phyloP scores from a whole-genome alignment of 2,329 filamentous ascomycete genomes.

The Scortechinia acanthostroma region DNA sequence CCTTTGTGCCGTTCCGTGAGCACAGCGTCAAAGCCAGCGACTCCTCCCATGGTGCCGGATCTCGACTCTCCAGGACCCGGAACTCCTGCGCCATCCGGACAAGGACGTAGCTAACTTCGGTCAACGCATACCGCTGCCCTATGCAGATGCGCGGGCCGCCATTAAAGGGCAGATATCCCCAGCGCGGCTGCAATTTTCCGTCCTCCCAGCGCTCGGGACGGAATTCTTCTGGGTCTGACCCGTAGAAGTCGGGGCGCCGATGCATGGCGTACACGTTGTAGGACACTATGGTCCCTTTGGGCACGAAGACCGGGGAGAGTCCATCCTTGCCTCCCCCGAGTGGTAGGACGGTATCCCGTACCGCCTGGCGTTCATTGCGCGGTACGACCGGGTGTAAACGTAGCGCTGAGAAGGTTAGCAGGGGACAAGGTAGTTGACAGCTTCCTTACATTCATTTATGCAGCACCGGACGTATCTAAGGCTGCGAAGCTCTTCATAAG shows the following conservation, averaged over 20 bases:
- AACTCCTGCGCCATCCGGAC: constrained; percentile 22
- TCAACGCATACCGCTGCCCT: constrained; percentile 26
- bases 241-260: constrained; percentile 28
- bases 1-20: too few relatives aligned
- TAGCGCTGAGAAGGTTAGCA: too few relatives aligned
- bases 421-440: too few relatives aligned
- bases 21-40: too few relatives aligned
- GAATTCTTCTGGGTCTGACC: constrained; percentile 21
- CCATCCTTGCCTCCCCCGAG: constrained; percentile 22
- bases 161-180: constrained; percentile 27
- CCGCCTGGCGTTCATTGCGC: constrained; percentile 41
- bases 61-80: not conserved
- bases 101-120: constrained; percentile 20
- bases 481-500: constrained; percentile 37
- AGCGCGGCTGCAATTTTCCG: constrained; percentile 11
- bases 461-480: constrained; percentile 47
- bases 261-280: constrained; percentile 30
- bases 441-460: constrained; percentile 43
- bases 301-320: constrained; percentile 17
- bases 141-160: constrained; percentile 26
- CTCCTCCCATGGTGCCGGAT: too few relatives aligned
- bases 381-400: too few relatives aligned
- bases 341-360: constrained; percentile 27
- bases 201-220: constrained; percentile 23
- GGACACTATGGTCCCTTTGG: constrained; percentile 13